Evolutionary conservation across 768 basidiomycete genomes (phyloP), one percentile per base, ranked within the genome.

Genomic region (Boletellus ananas): DNA sequence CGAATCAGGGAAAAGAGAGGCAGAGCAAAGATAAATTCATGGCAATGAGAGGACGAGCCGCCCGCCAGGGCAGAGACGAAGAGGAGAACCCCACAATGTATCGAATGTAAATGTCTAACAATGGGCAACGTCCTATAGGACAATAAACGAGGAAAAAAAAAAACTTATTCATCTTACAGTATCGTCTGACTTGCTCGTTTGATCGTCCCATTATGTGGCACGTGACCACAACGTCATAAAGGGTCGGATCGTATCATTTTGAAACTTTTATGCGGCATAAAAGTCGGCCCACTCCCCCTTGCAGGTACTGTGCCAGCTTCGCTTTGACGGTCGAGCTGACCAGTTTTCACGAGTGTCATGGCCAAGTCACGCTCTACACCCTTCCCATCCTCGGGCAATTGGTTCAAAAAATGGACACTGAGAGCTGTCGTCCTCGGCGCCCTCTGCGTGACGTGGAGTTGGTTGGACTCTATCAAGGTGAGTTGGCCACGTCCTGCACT

Each of bases 381-480:
- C 1, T 13, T 50, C 17, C 6, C 25, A 4, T 40, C 50, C 31
- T 37, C 37, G 0, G 18, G 23, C 21, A 39, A 14, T 9, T 58
- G 39, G 34, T 57, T 67, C 40, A 62, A 37, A 48, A 73, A 63
- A 51, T 75, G 74, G 74, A 49, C 64, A 3, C 36, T 54, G 14
- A 62, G 72, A 38, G 60, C 55, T 34, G 50, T 60, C 27, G 20
- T 66, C 34, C 33, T 70, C 1, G 62, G 58, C 23, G 34, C 67
- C 4, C 23, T 73, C n/a, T 63, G 56, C 37, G 68, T 69, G 8
- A 55, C 71, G 3, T 81, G 74, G 43, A 56, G 72, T 17, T 80
- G 73, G 72, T 64, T 87, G 34, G 86, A 88, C 61, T 69, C 70
- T 12, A 80, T 87, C 60, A 86, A 84, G 73, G 85, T 84, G 47